These are phyloP conservation scores for Lactarius trivialis DNA, from an alignment of 768 basidiomycete genomes.

Conservation along the genomic window DNA sequence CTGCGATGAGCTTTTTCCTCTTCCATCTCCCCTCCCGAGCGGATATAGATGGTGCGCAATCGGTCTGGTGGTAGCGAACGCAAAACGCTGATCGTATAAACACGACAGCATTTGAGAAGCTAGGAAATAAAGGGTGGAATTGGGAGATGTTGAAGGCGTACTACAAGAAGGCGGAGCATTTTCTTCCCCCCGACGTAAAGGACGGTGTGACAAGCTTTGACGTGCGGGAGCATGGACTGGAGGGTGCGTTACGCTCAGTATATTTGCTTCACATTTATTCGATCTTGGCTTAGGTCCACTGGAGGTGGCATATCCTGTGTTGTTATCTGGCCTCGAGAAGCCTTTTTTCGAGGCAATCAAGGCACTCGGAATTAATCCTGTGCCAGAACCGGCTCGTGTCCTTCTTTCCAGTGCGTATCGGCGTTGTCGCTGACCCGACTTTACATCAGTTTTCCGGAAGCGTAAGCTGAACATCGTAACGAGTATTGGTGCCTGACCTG, in stretches of 20 bases:
- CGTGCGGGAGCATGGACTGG: conserved; percentile 10
- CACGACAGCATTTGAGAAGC: conserved; percentile 18
- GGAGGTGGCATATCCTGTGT: conserved; percentile 5
- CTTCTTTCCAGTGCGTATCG: background rate
- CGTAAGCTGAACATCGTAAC: conserved; percentile 2
- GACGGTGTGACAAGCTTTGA: conserved; percentile 8
- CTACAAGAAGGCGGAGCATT: conserved; percentile 20
- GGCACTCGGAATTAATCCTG: background rate
- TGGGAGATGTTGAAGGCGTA: conserved; percentile 23
- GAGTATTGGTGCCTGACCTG: background rate
- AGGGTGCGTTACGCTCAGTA: background rate
- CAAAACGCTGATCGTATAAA: background rate
- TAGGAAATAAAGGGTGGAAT: conserved; percentile 27
- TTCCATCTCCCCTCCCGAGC: conserved; percentile 13
- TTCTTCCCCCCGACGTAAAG: background rate
- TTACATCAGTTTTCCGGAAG: conserved; percentile 14
- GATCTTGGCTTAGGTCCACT: conserved; percentile 10
- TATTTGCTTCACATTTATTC: background rate
- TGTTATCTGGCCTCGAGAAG: conserved; percentile 9
- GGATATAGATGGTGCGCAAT: conserved; percentile 21
- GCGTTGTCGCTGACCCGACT: background rate
- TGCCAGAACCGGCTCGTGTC: conserved; percentile 5
- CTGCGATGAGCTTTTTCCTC: conserved; percentile 21
- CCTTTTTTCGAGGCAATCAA: conserved; percentile 4
- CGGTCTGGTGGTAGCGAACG: no score